Base-by-base conservation (phyloP, 371 early-diverging fungal species). In the Mucor velutinosus region DNA sequence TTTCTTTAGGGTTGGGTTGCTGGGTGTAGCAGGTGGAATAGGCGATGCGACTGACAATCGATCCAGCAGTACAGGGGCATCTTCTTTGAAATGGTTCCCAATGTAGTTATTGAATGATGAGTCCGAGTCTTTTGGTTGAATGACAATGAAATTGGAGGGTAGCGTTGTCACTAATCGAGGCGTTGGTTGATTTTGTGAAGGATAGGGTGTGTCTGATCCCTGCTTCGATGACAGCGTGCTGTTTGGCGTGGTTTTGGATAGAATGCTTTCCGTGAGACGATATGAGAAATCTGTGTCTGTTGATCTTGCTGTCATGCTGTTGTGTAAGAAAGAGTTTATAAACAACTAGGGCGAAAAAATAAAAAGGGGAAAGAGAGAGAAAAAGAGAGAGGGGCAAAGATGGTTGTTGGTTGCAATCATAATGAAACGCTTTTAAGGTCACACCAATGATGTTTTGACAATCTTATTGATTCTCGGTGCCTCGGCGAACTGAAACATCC, bases 201-300 rank as follows among this genome's bases (percentile, higher is more conserved):
- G 21, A 25, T 51, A 25, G 10, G 51, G 51, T 3, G 51, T 8
- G 25, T 51, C 51, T 4, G 51, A 51, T 45, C 45, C 45, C 19
- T 45, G 45, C n/a, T 45, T 25, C 0, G 57, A 58, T n/a, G 62
- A 58, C 14, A 49, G 14, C 4, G 47, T 59, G 15, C 59, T 64
- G 27, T 56, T 69, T 14, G 53, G 39, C 14, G 37, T 37, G 23
- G 62, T 58, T 60, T 61, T 62, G 15, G 66, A 62, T 32, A 71
- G 39, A 29, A 71, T 51, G 19, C 71, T 71, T 25, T 71, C 71
- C 4, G 71, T 71, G 21, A 71, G 51, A 2, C 63, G 57, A 55
- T 62, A 71, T 29, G 66, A 59, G 17, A 71, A 66, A 3, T 66
- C 71, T 37, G 56, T 51, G n/a, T 53, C 59, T n/a, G 65, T 45